Evolutionary conservation across 257 asterid species (phyloP).

Genomic region (Rehmannia glutinosa): DNA sequence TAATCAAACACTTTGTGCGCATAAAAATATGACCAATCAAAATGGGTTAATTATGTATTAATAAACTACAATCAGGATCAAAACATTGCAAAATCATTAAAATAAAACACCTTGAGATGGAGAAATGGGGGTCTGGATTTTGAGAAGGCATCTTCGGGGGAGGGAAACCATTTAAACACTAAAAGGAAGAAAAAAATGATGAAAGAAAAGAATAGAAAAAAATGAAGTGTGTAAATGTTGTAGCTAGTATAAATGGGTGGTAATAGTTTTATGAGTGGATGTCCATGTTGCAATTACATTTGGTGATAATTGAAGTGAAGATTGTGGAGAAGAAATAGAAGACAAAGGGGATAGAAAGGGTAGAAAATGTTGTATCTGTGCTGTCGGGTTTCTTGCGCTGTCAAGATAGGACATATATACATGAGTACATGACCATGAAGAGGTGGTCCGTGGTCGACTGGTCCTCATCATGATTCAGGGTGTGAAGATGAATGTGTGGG

Average conservation of each 20-base stretch:
- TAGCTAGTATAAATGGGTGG: too few species aligned
- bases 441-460: too few species aligned
- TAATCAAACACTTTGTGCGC: too few species aligned
- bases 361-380: neutral
- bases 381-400: neutral
- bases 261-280: slow-evolving; percentile 15
- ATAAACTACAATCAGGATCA: too few species aligned
- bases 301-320: neutral
- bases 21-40: too few species aligned
- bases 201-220: slow-evolving; percentile 4
- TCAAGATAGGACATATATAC: too few species aligned
- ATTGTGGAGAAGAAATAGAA: neutral
- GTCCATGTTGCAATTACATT: neutral
- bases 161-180: slow-evolving; percentile 48
- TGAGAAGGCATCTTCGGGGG: slow-evolving; percentile 52
- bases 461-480: too few species aligned
- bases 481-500: too few species aligned
- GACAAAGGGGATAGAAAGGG: neutral
- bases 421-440: too few species aligned
- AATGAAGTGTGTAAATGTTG: neutral
- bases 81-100: too few species aligned
- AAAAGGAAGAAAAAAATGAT: neutral
- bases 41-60: too few species aligned
- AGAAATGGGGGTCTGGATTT: slow-evolving; percentile 43
- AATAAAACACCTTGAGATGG: slow-evolving; percentile 53